A percentile compares a stretch with the other conserved stretches of the same genome.
These are phyloP conservation scores for Rhizoclosmatium globosum DNA, from an alignment of 192 early-diverging fungal genomes.

Conservation along the genomic window DNA sequence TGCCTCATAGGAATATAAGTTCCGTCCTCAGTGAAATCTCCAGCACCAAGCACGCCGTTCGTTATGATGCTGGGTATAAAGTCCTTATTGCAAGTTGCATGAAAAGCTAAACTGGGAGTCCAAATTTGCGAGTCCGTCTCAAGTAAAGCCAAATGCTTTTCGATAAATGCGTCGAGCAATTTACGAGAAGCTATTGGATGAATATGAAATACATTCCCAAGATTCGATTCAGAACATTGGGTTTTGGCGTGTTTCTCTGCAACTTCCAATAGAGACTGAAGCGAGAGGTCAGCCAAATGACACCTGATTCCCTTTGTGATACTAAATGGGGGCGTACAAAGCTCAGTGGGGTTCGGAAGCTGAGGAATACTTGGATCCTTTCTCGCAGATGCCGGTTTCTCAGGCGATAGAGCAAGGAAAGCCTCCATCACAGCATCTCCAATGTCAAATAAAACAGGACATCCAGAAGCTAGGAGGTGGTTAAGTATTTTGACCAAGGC, in stretches of 20 bases:
- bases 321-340: background rate
- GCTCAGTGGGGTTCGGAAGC: background rate
- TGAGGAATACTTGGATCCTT: background rate
- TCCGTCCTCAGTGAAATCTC: background rate
- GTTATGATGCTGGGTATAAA: constrained; percentile 6
- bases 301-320: background rate
- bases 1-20: background rate
- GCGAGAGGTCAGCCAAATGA: background rate
- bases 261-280: background rate
- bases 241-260: background rate
- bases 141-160: background rate
- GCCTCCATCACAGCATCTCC: background rate
- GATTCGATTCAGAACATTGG: background rate
- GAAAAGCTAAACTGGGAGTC: constrained; percentile 9
- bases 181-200: background rate
- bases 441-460: background rate
- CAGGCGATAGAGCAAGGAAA: background rate
- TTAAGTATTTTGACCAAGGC: background rate
- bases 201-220: background rate
- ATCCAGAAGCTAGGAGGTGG: background rate
- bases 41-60: constrained; percentile 8
- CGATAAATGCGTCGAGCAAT: background rate
- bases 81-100: background rate
- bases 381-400: background rate
- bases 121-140: too few species aligned